Percentiles rank a stretch among this genome's conserved stretches.
Conservation (phyloP, 208 protist genomes). For the Trypanosoma cruzi region DNA sequence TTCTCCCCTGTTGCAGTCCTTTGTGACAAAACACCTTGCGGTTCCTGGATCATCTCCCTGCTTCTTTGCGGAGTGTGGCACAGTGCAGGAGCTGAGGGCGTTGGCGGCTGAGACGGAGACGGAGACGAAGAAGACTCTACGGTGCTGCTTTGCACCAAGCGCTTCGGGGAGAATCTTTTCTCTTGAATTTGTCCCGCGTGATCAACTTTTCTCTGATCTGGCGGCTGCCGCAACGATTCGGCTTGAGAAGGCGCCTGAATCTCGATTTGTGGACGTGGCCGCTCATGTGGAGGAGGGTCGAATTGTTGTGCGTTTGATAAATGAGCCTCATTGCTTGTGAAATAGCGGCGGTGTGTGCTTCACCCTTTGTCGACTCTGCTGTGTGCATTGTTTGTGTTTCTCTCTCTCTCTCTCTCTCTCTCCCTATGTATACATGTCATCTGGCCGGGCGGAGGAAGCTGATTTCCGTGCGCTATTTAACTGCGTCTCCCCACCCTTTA, state of each 20-base stretch:
- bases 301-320: constrained; percentile 1
- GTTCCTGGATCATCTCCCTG: constrained; percentile 12
- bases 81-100: constrained; percentile 25
- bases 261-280: constrained; percentile 26
- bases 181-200: constrained; percentile 3
- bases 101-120: not conserved
- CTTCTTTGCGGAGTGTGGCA: constrained; percentile 30
- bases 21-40: constrained; percentile 12
- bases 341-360: not conserved
- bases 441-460: not conserved
- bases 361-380: not conserved
- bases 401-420: not conserved
- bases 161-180: not conserved
- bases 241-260: constrained; percentile 8
- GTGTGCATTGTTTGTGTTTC: not conserved
- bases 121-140: not conserved
- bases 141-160: constrained; percentile 8
- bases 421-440: not conserved
- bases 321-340: not conserved
- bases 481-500: not conserved
- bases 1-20: constrained; percentile 13
- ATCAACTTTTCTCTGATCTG: constrained; percentile 4
- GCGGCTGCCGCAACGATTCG: not conserved
- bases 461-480: not conserved
- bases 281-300: constrained; percentile 1